phyloP scores from a whole-genome alignment of 495 filamentous ascomycete genomes.

The Antarctomyces pellizariae region DNA sequence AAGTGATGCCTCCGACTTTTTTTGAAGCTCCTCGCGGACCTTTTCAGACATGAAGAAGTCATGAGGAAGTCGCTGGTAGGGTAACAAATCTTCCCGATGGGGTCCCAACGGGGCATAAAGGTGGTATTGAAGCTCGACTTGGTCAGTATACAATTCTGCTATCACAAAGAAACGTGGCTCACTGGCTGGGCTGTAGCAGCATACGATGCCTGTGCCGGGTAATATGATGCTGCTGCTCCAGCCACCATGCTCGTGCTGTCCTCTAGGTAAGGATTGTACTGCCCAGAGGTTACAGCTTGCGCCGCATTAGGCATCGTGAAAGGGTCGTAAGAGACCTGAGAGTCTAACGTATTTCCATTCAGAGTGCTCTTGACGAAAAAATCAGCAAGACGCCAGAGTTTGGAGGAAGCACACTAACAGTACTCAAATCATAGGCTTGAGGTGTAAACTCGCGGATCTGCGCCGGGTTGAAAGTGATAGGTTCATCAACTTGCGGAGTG shows the following conservation, averaged over 20 bases:
- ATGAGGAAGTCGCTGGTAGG: conserved; percentile 64
- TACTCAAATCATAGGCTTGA: conserved; percentile 38
- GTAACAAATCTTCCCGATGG: conserved; percentile 48
- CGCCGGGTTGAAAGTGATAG: conserved; percentile 24
- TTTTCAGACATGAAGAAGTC: conserved; percentile 79
- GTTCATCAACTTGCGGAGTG: conserved; percentile 31
- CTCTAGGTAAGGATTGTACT: conserved; percentile 43
- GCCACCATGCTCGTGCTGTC: conserved; percentile 25
- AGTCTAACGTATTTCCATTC: conserved; percentile 8
- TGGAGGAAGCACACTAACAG: not conserved
- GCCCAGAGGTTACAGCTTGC: conserved; percentile 25
- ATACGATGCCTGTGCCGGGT: conserved; percentile 17
- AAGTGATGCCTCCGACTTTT: conserved; percentile 62
- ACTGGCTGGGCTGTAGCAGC: conserved; percentile 40
- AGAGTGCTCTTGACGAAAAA: not conserved
- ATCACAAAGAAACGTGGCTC: conserved; percentile 18
- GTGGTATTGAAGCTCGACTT: conserved; percentile 55
- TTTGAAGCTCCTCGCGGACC: conserved; percentile 67
- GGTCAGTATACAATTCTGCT: too few species aligned
- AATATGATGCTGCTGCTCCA: conserved; percentile 28
- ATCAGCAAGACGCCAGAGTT: conserved; percentile 7
- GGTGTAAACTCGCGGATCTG: conserved; percentile 65
- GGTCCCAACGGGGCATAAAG: conserved; percentile 77
- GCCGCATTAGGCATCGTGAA: conserved; percentile 32
- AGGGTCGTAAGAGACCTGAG: conserved; percentile 24